Conservation (phyloP, 202 grass and related monocot genomes). For the Cymbopogon flexuosus region DNA sequence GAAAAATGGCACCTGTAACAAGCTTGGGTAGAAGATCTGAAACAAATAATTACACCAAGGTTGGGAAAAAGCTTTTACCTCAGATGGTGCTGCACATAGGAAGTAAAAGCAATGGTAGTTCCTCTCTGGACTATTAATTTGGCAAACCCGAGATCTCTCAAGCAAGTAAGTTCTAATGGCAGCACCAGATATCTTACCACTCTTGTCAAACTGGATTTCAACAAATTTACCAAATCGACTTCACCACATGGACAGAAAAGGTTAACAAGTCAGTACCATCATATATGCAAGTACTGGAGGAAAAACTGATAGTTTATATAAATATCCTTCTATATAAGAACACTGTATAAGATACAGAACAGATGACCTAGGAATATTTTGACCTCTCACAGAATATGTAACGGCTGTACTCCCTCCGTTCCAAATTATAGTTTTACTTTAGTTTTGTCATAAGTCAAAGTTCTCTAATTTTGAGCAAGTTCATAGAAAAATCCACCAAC, state of each 20-base stretch:
- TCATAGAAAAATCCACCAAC: not conserved
- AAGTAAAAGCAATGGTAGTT: slow-evolving; percentile 99
- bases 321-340: slow-evolving; percentile 17
- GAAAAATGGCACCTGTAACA: slow-evolving; percentile 31
- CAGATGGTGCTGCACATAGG: slow-evolving; percentile 78
- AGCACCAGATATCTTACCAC: slow-evolving; percentile 89
- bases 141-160: slow-evolving; percentile 92
- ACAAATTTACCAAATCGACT: slow-evolving; percentile 99
- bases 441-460: no score
- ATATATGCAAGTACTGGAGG: slow-evolving; percentile 6
- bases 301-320: slow-evolving; percentile 16
- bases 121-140: slow-evolving; percentile 91
- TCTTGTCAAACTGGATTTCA: slow-evolving; percentile 94
- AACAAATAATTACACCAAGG: slow-evolving; percentile 9
- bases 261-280: slow-evolving; percentile 27
- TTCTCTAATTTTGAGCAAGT: no score
- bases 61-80: slow-evolving; percentile 40
- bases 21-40: slow-evolving; percentile 18
- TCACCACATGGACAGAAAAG: slow-evolving; percentile 31
- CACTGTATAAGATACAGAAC: slow-evolving; percentile 20
- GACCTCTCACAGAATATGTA: not conserved
- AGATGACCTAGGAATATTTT: slow-evolving; percentile 6
- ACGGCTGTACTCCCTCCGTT: not conserved
- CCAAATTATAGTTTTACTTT: not conserved
- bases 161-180: slow-evolving; percentile 99